Conservation (phyloP, 1,284 basidiomycete species). For the Coniferiporia weirii region DNA sequence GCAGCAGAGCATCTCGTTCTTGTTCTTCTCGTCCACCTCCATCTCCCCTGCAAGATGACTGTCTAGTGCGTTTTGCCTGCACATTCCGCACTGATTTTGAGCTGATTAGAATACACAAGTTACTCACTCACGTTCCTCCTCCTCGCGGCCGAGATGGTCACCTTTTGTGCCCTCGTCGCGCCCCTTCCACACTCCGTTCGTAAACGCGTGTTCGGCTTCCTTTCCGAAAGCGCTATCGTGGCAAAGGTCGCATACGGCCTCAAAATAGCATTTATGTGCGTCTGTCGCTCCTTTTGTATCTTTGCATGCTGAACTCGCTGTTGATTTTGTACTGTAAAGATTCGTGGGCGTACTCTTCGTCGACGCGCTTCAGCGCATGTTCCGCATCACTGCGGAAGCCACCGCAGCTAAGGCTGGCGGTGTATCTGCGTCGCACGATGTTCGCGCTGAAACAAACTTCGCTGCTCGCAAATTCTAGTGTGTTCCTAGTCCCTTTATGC, state of each 20-base stretch:
- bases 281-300: conserved; percentile 13
- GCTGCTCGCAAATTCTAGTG: conserved; percentile 93
- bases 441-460: conserved; percentile 78
- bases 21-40: neutral
- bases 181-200: conserved; percentile 74
- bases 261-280: conserved; percentile 94
- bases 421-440: conserved; percentile 51
- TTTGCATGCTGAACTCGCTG: conserved; percentile 2
- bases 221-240: conserved; percentile 62
- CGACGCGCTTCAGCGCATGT: conserved; percentile 94
- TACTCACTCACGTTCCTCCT: conserved; percentile 75
- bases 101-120: conserved; percentile 30
- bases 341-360: conserved; percentile 83
- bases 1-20: neutral
- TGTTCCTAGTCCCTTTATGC: conserved; percentile 27
- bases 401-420: conserved; percentile 64
- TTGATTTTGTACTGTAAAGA: conserved; percentile 44
- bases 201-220: conserved; percentile 71
- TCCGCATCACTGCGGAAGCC: conserved; percentile 74
- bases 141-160: conserved; percentile 71
- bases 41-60: conserved; percentile 46
- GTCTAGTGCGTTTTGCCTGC: conserved; percentile 51
- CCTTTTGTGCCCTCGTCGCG: conserved; percentile 69
- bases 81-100: neutral
- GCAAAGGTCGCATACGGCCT: conserved; percentile 76